phyloP scores from a whole-genome alignment of 2,329 filamentous ascomycete species.

The Claviceps sp. region DNA sequence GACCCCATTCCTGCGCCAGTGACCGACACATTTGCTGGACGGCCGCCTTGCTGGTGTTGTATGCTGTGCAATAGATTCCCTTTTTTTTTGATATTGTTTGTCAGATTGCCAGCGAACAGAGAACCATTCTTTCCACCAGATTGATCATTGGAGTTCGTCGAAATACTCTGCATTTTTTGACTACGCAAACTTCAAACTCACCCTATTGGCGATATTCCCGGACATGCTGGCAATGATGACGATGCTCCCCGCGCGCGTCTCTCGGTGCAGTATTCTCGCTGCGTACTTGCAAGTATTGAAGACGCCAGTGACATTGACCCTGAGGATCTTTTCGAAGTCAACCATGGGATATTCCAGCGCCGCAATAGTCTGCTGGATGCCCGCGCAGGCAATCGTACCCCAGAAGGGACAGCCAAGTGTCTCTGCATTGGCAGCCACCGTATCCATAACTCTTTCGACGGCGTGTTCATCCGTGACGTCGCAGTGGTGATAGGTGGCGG shows the following conservation, averaged over 20 bases:
- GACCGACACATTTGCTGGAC: constrained; percentile 47
- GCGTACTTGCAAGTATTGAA: constrained; percentile 81
- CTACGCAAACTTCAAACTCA: constrained; percentile 23
- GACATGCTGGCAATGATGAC: constrained; percentile 60
- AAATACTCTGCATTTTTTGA: too few species aligned
- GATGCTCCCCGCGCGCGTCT: constrained; percentile 46
- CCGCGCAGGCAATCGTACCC: constrained; percentile 32
- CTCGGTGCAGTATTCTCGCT: constrained; percentile 59
- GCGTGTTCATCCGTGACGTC: constrained; percentile 32
- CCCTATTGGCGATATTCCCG: constrained; percentile 52
- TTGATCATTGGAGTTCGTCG: too few species aligned
- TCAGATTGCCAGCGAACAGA: neutral
- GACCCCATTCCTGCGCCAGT: constrained; percentile 48
- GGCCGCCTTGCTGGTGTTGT: constrained; percentile 49
- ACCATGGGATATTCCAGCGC: constrained; percentile 66
- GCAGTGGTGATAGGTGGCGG: constrained; percentile 28
- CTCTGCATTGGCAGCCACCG: constrained; percentile 23
- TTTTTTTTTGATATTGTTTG: constrained; percentile 12
- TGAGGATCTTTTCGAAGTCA: constrained; percentile 65
- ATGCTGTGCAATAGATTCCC: constrained; percentile 49
- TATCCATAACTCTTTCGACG: constrained; percentile 21
- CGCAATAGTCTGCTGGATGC: constrained; percentile 32
- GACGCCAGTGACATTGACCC: constrained; percentile 74
- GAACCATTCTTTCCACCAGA: too few species aligned
- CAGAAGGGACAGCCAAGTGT: constrained; percentile 19